Evolutionary conservation across 2,329 filamentous ascomycete genomes (phyloP).

Genomic region (Fusarium xyrophilum): DNA sequence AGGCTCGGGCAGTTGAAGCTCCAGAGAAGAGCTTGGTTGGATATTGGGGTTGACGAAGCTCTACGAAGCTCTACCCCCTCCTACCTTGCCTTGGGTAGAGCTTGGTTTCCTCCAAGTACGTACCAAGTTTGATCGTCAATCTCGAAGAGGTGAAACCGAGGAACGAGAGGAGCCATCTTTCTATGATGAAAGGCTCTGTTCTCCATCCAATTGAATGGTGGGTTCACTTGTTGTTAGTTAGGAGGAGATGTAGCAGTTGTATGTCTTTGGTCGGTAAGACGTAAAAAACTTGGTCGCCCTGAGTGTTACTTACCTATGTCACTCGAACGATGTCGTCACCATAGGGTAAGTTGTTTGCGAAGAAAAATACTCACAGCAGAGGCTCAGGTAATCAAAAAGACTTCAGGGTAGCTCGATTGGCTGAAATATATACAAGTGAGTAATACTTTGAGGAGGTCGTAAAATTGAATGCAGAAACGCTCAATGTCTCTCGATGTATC

Average conservation of each 20-base stretch:
- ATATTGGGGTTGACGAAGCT: neutral
- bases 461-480: neutral
- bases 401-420: neutral
- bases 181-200: neutral
- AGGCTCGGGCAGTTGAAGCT: neutral
- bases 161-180: conserved; percentile 59
- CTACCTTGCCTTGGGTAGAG: too few species aligned
- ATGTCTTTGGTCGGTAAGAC: conserved; percentile 2
- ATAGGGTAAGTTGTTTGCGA: conserved; percentile 8
- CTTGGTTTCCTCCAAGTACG: conserved; percentile 23
- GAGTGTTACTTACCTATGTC: neutral
- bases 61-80: too few species aligned
- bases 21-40: neutral
- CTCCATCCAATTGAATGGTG: neutral
- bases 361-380: neutral
- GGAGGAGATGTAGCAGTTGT: neutral
- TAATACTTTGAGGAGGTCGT: neutral
- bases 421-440: neutral
- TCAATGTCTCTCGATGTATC: neutral
- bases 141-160: conserved; percentile 70
- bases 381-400: neutral
- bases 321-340: conserved; percentile 26
- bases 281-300: conserved; percentile 17
- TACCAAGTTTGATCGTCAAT: conserved; percentile 73
- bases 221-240: neutral